phyloP scores from a whole-genome alignment of 805 yeast species.

The Citeromyces matritensis region DNA sequence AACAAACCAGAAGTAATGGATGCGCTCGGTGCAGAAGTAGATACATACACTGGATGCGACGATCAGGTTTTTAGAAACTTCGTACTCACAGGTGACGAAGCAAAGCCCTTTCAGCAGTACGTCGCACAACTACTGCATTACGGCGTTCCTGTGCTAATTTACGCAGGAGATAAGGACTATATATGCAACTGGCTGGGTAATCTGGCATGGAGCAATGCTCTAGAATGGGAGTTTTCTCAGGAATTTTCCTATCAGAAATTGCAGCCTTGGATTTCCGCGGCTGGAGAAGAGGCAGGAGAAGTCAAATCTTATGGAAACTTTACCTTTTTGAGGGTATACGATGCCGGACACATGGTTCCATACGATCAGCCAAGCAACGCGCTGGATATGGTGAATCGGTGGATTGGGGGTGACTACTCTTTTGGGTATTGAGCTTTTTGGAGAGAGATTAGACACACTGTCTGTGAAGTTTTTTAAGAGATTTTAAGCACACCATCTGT shows the following conservation, averaged over 20 bases:
- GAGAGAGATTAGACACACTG: too few relatives aligned
- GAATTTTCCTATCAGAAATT: slow-evolving; percentile 1
- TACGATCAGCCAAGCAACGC: slow-evolving; percentile 71
- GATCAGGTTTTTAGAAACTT: slow-evolving; percentile 69
- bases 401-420: slow-evolving; percentile 35
- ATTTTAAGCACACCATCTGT: too few relatives aligned
- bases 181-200: slow-evolving; percentile 97
- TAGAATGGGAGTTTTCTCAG: slow-evolving; percentile 22
- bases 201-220: slow-evolving; percentile 65
- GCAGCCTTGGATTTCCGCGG: slow-evolving; percentile 5
- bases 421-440: slow-evolving; percentile 21
- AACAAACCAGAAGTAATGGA: slow-evolving; percentile 62
- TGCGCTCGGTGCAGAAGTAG: slow-evolving; percentile 87
- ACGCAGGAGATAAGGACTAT: slow-evolving; percentile 93
- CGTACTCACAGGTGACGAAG: slow-evolving; percentile 79
- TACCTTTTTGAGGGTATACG: slow-evolving; percentile 63
- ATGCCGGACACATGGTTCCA: slow-evolving; percentile 92
- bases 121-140: slow-evolving; percentile 59
- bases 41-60: slow-evolving; percentile 60
- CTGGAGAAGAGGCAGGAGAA: slow-evolving; percentile 43
- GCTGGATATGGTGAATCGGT: slow-evolving; percentile 54
- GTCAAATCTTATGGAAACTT: slow-evolving; percentile 58
- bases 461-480: too few relatives aligned
- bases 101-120: slow-evolving; percentile 73
- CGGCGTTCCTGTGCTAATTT: slow-evolving; percentile 70